These are phyloP conservation scores for Thraustotheca clavata DNA, from an alignment of 352 stramenopile species.

Conservation along the genomic window DNA sequence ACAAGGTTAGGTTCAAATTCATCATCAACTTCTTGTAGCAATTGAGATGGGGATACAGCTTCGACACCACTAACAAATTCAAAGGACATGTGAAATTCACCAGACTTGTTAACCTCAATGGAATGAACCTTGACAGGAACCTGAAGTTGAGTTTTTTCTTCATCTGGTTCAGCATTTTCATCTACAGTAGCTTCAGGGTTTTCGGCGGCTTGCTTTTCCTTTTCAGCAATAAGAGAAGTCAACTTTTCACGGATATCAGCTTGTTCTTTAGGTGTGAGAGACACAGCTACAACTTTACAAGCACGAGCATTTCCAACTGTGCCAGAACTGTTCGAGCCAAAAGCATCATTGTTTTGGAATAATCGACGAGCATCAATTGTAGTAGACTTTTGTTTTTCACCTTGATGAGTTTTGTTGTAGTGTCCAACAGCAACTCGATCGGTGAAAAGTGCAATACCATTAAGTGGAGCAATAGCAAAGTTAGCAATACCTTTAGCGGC, in stretches of 20 bases:
- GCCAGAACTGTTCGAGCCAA: neutral
- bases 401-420: constrained; percentile 40
- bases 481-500: constrained; percentile 44
- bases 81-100: neutral
- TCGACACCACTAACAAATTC: neutral
- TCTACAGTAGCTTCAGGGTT: neutral
- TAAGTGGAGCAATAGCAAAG: constrained; percentile 44
- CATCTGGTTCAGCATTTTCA: neutral
- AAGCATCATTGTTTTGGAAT: constrained; percentile 12
- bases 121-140: neutral
- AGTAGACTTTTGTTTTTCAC: constrained; percentile 35
- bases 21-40: neutral
- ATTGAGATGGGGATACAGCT: neutral
- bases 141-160: neutral
- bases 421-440: constrained; percentile 52
- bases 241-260: neutral
- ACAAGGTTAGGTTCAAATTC: too few relatives aligned
- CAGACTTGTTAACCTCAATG: neutral
- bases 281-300: neutral
- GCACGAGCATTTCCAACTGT: neutral
- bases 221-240: neutral
- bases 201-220: neutral
- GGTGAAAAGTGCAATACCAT: constrained; percentile 49
- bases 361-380: constrained; percentile 15
- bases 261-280: neutral